Percentiles rank a stretch among this genome's conserved stretches.
These are phyloP conservation scores for Fusarium sp. DNA, from an alignment of 2,329 filamentous ascomycete genomes.

Conservation along the genomic window DNA sequence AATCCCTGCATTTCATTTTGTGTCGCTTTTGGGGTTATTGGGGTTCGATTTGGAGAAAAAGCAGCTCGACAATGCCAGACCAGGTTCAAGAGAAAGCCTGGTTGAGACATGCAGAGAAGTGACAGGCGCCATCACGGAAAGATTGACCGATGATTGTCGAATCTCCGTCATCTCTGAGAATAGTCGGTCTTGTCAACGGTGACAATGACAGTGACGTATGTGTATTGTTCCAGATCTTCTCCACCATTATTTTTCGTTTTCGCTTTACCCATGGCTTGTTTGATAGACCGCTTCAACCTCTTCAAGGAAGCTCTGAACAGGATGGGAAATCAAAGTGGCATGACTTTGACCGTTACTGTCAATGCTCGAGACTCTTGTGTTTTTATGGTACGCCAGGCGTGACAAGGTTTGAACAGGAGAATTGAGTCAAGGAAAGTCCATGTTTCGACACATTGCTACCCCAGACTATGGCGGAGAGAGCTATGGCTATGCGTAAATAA, in stretches of 20 bases:
- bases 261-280: constrained; percentile 17
- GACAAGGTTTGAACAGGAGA: constrained; percentile 4
- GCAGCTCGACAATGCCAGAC: constrained; percentile 5
- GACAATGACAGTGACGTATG: constrained; percentile 26
- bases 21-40: constrained; percentile 30
- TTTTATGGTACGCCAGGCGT: background rate
- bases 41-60: constrained; percentile 23
- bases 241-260: constrained; percentile 26
- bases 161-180: constrained; percentile 18
- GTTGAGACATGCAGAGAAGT: constrained; percentile 18
- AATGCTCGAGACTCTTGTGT: background rate
- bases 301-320: constrained; percentile 8
- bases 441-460: constrained; percentile 27
- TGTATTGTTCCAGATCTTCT: constrained; percentile 14
- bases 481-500: constrained; percentile 8
- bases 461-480: constrained; percentile 26
- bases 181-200: constrained; percentile 1
- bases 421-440: constrained; percentile 5
- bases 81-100: constrained; percentile 5
- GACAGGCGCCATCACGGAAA: background rate
- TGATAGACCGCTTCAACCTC: constrained; percentile 28
- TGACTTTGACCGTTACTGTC: background rate
- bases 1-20: constrained; percentile 46
- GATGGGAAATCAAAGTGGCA: constrained; percentile 1
- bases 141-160: background rate